Evolutionary conservation across 1,284 basidiomycete genomes (phyloP), one percentile per base, ranked within the genome.

Genomic region (Cutaneotrichosporon spelunceum): DNA sequence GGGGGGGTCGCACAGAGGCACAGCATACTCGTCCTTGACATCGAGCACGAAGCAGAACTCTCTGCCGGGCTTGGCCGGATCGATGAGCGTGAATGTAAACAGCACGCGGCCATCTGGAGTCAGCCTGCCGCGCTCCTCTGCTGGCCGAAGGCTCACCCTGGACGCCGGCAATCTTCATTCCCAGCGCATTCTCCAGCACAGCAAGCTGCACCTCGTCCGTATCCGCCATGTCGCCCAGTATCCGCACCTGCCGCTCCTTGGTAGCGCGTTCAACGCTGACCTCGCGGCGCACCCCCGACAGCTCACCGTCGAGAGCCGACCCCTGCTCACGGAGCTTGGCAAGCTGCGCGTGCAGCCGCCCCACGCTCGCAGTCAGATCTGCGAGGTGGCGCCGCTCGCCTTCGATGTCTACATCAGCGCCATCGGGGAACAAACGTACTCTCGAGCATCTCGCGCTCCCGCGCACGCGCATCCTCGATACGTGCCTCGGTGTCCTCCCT

Each of bases 41-140:
- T 94, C 90, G 27, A 93, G 74, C 0, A 92, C 86, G 60, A 93
- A 82, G 58, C 83, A 87, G 66, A 87, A 90, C 68, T 91, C 89
- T 33, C 84, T 81, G 16, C 83, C 79, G 4, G 81, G 81, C 59
- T 87, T 83, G 0, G 78, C 68, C 2, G 83, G 80, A 70, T 90
- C 88, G 47, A 93, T 76, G 57, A 85, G 79, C 4, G 83, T 84
- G 77, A 91, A 92, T 5, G 86, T 84, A 55, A 93, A 79, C 52
- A 91, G 82, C 13, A 93, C 81, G 55, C 85, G 84, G 71, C 90
- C 87, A 48, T 81, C 81, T 82, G 65, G 11, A 9, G 49, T 57
- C 53, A 62, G 58, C 36, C 39, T 7, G 9, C 24, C 14, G 13
- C 2, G 13, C 9, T 14, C 52, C 8, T 42, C 14, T 27, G 26